Evolutionary conservation across 2,329 filamentous ascomycete species (phyloP), one percentile per base, ranked within the genome.

Genomic region (Epichloe glyceriae): DNA sequence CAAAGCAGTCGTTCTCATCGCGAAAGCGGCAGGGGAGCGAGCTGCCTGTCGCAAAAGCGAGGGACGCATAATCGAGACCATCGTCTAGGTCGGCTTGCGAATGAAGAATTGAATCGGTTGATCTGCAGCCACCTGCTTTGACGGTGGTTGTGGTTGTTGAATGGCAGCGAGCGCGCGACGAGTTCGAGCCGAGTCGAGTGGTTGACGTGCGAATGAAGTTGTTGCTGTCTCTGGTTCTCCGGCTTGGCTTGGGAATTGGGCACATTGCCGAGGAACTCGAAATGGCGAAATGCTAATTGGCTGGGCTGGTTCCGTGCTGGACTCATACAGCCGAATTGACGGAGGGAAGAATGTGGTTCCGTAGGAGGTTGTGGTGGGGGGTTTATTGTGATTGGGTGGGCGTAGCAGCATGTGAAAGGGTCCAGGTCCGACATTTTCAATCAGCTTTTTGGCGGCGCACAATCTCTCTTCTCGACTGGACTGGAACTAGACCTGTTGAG

Each of bases 1-100:
- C 79, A 98, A 95, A 60, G 86, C 83, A 58, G 89, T 84, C 61
- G 83, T 75, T 67, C 82, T 75, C 58, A 71, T 69, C 54, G 66
- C 62, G 54, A 66, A 64, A 50, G 65, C 64, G 58, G 56, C 59
- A 55, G 46, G 22, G 20, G 49, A 37, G 7, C 66, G 65, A 57
- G 64, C 64, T 48, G 73, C 68, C 69, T 78, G 76, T 67, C 76
- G 72, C 53, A 80, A 71, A 65, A 80, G 67, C 57, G 72, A 67
- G 50, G 76, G 70, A 62, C 77, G 76, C 61, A 73, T 66, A 61
- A 79, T 67, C 52, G 78, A 80, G 57, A 76, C 76, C 78, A 82
- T 82, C 50, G 35, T 45, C 26, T 7, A n/a, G 12, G 11, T 41
- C 12, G 41, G 19, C 26, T 22, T 7, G 11, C 30, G 44, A 26